A percentile compares a stretch with the other conserved stretches of the same genome.
Conservation (phyloP, 2,329 filamentous ascomycete genomes). For the Chrysoporthe deuterocubensis region DNA sequence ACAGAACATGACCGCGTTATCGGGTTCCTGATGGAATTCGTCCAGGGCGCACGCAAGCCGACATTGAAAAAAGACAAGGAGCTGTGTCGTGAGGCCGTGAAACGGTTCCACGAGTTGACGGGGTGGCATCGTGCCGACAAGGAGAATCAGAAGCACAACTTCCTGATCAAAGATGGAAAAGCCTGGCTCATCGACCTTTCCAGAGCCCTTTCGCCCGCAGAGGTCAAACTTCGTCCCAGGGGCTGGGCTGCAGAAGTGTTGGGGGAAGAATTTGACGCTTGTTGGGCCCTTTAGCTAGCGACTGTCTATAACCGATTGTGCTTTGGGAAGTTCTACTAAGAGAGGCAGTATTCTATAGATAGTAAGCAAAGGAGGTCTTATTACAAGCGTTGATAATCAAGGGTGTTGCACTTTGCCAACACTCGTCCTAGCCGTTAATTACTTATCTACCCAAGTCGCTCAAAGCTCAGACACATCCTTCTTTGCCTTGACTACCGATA, state of each 20-base stretch:
- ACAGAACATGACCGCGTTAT: slow-evolving; percentile 22
- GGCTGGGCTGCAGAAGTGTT: slow-evolving; percentile 10
- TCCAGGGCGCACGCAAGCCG: slow-evolving; percentile 16
- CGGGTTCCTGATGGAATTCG: slow-evolving; percentile 16
- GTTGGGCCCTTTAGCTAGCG: background rate
- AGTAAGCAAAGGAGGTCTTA: background rate
- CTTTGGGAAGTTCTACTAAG: background rate
- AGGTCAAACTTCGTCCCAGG: background rate
- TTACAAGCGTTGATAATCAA: background rate
- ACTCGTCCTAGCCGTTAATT: background rate
- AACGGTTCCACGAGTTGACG: slow-evolving; percentile 11
- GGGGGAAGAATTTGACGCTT: slow-evolving; percentile 10
- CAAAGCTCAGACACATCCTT: slow-evolving; percentile 9
- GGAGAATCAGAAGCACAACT: slow-evolving; percentile 19
- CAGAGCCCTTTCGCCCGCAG: slow-evolving; percentile 3
- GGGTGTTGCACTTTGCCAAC: background rate
- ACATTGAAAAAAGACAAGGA: slow-evolving; percentile 6
- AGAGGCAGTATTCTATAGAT: background rate
- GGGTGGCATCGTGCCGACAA: slow-evolving; percentile 20
- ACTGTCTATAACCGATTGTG: background rate
- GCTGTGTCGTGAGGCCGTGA: slow-evolving; percentile 18
- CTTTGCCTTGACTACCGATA: slow-evolving; percentile 35
- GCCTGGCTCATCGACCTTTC: slow-evolving; percentile 21
- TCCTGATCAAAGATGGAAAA: slow-evolving; percentile 18
- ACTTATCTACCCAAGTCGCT: background rate